Conservation (phyloP, 108 stramenopile species). For the Cyclotella cryptica region DNA sequence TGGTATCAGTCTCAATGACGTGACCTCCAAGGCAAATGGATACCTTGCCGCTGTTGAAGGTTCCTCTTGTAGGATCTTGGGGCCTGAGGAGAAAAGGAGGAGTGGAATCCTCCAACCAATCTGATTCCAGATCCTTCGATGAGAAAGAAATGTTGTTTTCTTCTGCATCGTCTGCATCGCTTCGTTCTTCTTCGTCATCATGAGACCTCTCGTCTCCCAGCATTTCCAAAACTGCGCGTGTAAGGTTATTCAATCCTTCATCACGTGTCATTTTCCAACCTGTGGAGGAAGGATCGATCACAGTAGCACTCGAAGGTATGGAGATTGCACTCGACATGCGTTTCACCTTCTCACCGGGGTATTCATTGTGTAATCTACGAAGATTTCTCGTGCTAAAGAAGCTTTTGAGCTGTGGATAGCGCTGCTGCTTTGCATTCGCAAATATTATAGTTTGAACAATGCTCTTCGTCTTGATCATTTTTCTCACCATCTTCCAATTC, state of each 20-base stretch:
- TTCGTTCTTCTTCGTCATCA: constrained; percentile 8
- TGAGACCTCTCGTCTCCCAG: constrained; percentile 5
- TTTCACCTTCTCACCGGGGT: constrained; percentile 5
- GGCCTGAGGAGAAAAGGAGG: constrained; percentile 6
- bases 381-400: constrained; percentile 20
- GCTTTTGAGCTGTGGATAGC: constrained; percentile 18
- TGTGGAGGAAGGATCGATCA: constrained; percentile 2
- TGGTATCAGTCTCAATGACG: constrained; percentile 40
- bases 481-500: constrained; percentile 30
- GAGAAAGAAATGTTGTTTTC: not conserved
- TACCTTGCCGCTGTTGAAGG: constrained; percentile 32
- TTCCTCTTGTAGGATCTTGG: constrained; percentile 8
- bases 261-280: not conserved
- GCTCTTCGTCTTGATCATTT: constrained; percentile 20
- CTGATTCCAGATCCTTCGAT: not conserved
- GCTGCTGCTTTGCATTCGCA: constrained; percentile 11
- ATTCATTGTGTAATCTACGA: constrained; percentile 6
- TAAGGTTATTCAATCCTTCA: constrained; percentile 17
- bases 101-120: constrained; percentile 8
- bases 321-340: constrained; percentile 8
- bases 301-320: not conserved
- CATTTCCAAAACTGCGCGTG: constrained; percentile 2
- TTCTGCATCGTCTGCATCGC: not conserved
- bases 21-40: constrained; percentile 41
- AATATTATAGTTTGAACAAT: constrained; percentile 5